Percentiles rank a stretch among this genome's conserved stretches.
Conservation (phyloP, 2,329 filamentous ascomycete genomes). For the Cladosporium phlei region DNA sequence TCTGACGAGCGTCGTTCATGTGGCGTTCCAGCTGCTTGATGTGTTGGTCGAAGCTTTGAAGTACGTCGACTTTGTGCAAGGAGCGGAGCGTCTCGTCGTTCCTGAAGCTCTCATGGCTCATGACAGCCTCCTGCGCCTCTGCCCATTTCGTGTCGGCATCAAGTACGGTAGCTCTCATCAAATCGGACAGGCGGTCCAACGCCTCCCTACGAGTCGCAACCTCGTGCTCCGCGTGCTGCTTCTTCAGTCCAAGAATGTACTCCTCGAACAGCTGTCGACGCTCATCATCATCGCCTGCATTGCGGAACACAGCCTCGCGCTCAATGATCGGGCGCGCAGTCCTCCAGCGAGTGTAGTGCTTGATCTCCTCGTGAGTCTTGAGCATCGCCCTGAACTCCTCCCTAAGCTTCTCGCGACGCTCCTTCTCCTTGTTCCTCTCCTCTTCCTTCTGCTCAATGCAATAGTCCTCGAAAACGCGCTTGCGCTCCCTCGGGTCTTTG, state of each 20-base stretch:
- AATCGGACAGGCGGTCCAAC: constrained; percentile 73
- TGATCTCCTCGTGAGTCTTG: constrained; percentile 92
- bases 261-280: constrained; percentile 88
- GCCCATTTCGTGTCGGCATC: constrained; percentile 95
- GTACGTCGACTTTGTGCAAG: constrained; percentile 81
- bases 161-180: constrained; percentile 74
- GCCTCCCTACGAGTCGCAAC: constrained; percentile 68
- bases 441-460: constrained; percentile 82
- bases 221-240: constrained; percentile 71
- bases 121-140: constrained; percentile 78
- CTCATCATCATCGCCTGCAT: constrained; percentile 80
- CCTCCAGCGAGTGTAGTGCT: constrained; percentile 95
- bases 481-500: constrained; percentile 86
- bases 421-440: constrained; percentile 91
- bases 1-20: constrained; percentile 86
- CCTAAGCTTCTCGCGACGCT: constrained; percentile 84
- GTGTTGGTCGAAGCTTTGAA: constrained; percentile 90
- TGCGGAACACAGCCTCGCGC: constrained; percentile 90
- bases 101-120: constrained; percentile 71
- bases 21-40: constrained; percentile 86
- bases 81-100: constrained; percentile 78
- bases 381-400: constrained; percentile 95
- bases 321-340: constrained; percentile 91
- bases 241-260: constrained; percentile 81
- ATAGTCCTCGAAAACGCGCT: constrained; percentile 90